Percentiles rank a stretch among this genome's conserved stretches.
Evolutionary conservation across 164 flowering plant genomes (phyloP).

Genomic region (Macadamia integrifolia): DNA sequence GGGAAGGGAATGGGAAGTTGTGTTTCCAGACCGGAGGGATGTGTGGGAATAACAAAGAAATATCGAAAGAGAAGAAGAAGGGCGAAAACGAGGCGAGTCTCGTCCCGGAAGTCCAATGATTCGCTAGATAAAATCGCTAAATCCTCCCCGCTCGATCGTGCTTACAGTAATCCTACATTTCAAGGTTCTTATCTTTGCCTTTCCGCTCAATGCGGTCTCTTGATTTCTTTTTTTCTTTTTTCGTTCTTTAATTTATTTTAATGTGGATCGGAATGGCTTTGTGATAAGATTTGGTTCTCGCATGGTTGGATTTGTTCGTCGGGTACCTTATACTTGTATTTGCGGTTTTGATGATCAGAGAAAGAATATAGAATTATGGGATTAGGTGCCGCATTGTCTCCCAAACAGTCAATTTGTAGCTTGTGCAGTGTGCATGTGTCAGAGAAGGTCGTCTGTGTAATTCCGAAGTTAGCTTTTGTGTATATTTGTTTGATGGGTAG

Average conservation of each 20-base stretch:
- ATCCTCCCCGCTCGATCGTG: constrained; percentile 28
- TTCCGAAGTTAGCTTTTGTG: too few species aligned
- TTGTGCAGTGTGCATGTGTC: too few species aligned
- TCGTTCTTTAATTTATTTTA: too few species aligned
- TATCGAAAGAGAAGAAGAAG: constrained; percentile 24
- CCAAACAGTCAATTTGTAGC: neutral
- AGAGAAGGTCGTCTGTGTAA: too few species aligned
- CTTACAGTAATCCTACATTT: constrained; percentile 42
- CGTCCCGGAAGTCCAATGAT: constrained; percentile 35
- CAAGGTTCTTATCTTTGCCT: constrained; percentile 28
- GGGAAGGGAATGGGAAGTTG: too few species aligned
- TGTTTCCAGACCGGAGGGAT: neutral
- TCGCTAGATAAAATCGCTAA: constrained; percentile 19
- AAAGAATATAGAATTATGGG: neutral
- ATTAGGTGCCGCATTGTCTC: constrained; percentile 2
- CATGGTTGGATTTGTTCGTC: neutral
- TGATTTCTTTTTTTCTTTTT: too few species aligned
- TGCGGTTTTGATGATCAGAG: neutral
- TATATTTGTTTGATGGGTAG: too few species aligned
- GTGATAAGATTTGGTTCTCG: too few species aligned
- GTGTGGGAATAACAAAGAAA: constrained; percentile 12
- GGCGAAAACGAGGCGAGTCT: constrained; percentile 22
- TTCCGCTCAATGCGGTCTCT: neutral
- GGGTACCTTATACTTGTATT: too few species aligned
- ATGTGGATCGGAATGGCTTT: too few species aligned